Percentiles rank a stretch among this genome's conserved stretches.
Conservation (phyloP, 2,329 filamentous ascomycete genomes). For the Pezicula carpinea region DNA sequence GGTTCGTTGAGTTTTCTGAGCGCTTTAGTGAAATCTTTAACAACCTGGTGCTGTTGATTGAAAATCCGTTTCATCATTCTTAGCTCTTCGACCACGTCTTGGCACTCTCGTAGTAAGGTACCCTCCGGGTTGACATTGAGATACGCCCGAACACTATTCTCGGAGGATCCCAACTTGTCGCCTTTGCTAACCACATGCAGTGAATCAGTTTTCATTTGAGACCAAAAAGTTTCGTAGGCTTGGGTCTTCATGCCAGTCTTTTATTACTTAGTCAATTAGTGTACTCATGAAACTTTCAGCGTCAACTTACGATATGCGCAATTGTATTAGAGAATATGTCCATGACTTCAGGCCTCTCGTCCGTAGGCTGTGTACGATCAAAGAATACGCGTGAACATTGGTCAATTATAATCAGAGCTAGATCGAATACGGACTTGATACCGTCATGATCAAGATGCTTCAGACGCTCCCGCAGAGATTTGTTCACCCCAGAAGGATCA, state of each 20-base stretch:
- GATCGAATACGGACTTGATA: conserved; percentile 35
- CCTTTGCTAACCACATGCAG: background rate
- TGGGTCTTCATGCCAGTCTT: conserved; percentile 34
- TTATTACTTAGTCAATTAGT: background rate
- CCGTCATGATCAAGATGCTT: conserved; percentile 24
- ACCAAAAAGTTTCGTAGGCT: conserved; percentile 34
- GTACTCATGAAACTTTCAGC: background rate
- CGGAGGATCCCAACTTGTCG: background rate
- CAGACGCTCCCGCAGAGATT: conserved; percentile 32
- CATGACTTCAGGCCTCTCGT: conserved; percentile 33
- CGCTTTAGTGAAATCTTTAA: conserved; percentile 8
- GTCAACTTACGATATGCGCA: conserved; percentile 31
- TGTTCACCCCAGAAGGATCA: conserved; percentile 36
- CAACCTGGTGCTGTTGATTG: conserved; percentile 19
- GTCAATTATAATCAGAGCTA: conserved; percentile 37
- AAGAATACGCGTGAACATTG: conserved; percentile 37
- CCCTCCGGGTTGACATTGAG: conserved; percentile 37
- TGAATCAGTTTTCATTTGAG: conserved; percentile 26
- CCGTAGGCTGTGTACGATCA: conserved; percentile 29
- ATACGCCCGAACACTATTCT: conserved; percentile 14
- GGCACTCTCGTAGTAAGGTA: conserved; percentile 34
- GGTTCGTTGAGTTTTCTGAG: conserved; percentile 17
- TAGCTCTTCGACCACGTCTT: conserved; percentile 40
- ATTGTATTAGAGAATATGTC: conserved; percentile 39
- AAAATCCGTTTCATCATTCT: conserved; percentile 37